These are phyloP conservation scores for Trichosporon sp. DNA, from an alignment of 1,284 basidiomycete genomes.

Conservation along the genomic window DNA sequence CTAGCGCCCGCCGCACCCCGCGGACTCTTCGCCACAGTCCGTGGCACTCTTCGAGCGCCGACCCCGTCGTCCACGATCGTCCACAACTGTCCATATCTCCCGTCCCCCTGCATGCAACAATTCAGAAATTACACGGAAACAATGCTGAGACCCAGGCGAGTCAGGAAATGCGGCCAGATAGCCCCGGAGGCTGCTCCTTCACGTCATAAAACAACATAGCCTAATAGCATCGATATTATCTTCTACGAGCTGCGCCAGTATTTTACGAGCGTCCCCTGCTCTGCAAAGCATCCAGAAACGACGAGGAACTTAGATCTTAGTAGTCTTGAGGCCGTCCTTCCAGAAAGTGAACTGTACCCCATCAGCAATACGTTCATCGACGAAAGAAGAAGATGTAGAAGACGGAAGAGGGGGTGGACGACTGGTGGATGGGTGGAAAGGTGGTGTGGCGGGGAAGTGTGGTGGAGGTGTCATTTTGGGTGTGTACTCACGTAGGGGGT, in stretches of 20 bases:
- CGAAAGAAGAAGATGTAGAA: neutral
- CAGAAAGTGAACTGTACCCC: conserved; percentile 72
- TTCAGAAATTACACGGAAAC: neutral
- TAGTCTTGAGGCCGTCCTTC: conserved; percentile 82
- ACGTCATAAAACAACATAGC: conserved; percentile 11
- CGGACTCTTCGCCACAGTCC: neutral
- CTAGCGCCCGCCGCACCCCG: neutral
- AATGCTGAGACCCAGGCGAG: neutral
- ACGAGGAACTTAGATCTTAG: conserved; percentile 40
- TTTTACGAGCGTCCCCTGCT: conserved; percentile 5
- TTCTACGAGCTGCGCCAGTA: conserved; percentile 13
- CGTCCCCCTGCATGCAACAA: neutral
- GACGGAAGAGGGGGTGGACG: conserved; percentile 2
- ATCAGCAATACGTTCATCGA: neutral
- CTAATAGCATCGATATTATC: conserved; percentile 4
- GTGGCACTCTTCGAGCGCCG: neutral
- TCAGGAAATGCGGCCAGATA: neutral
- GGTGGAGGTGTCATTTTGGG: neutral
- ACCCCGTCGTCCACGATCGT: neutral
- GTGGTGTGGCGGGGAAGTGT: neutral
- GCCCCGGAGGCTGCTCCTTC: neutral
- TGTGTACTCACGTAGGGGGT: conserved; percentile 63
- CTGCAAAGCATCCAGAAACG: neutral
- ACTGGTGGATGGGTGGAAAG: neutral
- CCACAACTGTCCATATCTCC: neutral